A percentile compares a stretch with the other conserved stretches of the same genome.
Evolutionary conservation across 75 land plant genomes (phyloP).

Genomic region (Ceratopteris richardii): DNA sequence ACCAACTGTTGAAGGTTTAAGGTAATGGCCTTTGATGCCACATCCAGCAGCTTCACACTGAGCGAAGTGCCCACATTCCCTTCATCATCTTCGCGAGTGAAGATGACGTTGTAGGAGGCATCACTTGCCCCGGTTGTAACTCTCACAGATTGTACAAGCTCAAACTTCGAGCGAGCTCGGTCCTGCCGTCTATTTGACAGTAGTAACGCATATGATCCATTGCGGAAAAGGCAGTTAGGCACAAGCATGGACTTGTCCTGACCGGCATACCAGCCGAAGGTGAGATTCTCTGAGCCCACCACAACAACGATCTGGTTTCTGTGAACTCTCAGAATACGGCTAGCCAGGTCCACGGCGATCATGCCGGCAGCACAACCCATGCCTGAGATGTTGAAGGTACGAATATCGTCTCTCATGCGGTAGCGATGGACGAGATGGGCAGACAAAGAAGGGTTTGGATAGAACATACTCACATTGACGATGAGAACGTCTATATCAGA

Average conservation of each 20-base stretch:
- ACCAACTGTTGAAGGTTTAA: conserved; percentile 30
- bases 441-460: conserved; percentile 23
- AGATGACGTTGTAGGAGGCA: conserved; percentile 35
- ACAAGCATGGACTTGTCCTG: conserved; percentile 45
- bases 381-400: conserved; percentile 23
- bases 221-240: conserved; percentile 51
- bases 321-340: conserved; percentile 11
- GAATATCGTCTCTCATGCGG: conserved; percentile 24
- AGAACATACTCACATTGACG: conserved; percentile 23
- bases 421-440: conserved; percentile 26
- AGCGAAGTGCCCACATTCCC: conserved; percentile 37
- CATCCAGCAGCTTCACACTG: conserved; percentile 34
- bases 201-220: conserved; percentile 45
- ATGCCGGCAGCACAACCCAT: conserved; percentile 35
- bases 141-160: conserved; percentile 34
- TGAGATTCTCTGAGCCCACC: conserved; percentile 39
- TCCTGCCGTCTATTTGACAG: conserved; percentile 26
- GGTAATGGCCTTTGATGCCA: conserved; percentile 43
- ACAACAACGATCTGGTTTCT: conserved; percentile 23
- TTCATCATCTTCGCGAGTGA: conserved; percentile 36
- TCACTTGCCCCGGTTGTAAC: conserved; percentile 45
- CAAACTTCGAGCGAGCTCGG: conserved; percentile 27
- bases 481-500: conserved; percentile 5
- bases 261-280: conserved; percentile 44
- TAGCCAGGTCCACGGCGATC: conserved; percentile 24